A percentile compares a stretch with the other conserved stretches of the same genome.
These are phyloP conservation scores for Leccinum pachyderme DNA, from an alignment of 1,284 basidiomycete genomes.

Conservation along the genomic window DNA sequence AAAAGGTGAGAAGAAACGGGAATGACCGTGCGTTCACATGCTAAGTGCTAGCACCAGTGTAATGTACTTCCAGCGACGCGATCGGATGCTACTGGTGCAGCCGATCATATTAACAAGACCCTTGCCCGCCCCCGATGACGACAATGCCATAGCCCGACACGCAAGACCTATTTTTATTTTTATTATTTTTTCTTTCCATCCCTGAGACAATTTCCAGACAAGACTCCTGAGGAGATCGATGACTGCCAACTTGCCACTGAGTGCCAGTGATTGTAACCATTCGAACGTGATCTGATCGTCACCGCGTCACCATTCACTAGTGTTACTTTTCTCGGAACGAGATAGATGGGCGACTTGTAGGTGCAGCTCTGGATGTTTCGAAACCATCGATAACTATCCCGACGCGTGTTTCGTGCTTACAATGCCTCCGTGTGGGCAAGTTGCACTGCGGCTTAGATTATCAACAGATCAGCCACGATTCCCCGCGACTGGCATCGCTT, in stretches of 20 bases:
- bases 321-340: background rate
- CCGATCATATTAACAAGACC: background rate
- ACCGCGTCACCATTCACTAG: background rate
- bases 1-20: background rate
- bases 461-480: slow-evolving; percentile 2
- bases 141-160: background rate
- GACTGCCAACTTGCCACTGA: too few relatives aligned
- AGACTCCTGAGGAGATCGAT: background rate
- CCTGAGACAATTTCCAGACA: background rate
- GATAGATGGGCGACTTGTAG: background rate
- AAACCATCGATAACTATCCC: background rate
- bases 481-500: background rate
- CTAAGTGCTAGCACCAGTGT: background rate
- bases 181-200: background rate
- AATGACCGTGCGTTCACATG: background rate
- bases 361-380: background rate
- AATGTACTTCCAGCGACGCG: background rate
- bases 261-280: too few relatives aligned
- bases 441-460: slow-evolving; percentile 4
- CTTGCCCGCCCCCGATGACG: background rate
- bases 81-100: background rate
- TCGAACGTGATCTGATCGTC: background rate
- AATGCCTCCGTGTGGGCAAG: background rate
- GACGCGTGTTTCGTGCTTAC: slow-evolving; percentile 3
- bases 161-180: background rate